Base-by-base conservation (phyloP, 768 basidiomycete species). In the Lentinus brumalis region DNA sequence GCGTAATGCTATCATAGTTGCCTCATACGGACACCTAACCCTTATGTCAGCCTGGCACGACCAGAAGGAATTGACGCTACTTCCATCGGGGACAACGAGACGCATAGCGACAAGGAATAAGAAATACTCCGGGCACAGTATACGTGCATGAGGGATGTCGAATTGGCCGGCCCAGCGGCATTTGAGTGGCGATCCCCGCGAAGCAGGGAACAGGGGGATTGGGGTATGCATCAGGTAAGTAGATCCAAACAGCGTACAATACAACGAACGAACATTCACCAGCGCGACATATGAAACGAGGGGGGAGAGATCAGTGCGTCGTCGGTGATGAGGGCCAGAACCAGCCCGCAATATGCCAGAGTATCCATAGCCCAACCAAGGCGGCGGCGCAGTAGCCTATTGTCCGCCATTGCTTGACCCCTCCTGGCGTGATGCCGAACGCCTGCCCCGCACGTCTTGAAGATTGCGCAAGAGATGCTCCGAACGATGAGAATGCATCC, bases 381-480 rank as follows among this genome's bases (percentile, higher is more conserved):
- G 79, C 71, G 0, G 72, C 77, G 14, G 88, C 83, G 35, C 88
- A 77, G 49, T 85, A 81, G 57, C 85, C 72, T 12, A 87, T 89
- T 45, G 91, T 82, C 32, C 88, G 80, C 76, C 83, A 88, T 44
- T 87, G 86, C 71, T 85, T 88, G 44, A 90, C 76, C 12, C 87
- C 82, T 1, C 88, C 86, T 32, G 83, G 75, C 5, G 83, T 83
- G 51, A 88, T 79, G 18, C 91, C 91, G 65, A 92, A 92, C 1
- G 88, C 89, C 58, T 89, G 85, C 15, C 82, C 84, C 12, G 87
- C 88, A 56, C 88, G 83, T 57, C 83, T 81, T 7, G 88, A 86
- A 0, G 91, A 86, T 60, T 89, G 84, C 1, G 83, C 75, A 18
- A 94, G 77, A 1, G 85, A 81, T 21, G 77, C 74, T 30, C 83